Conservation (phyloP, 306 rosid species). For the Malus fusca region DNA sequence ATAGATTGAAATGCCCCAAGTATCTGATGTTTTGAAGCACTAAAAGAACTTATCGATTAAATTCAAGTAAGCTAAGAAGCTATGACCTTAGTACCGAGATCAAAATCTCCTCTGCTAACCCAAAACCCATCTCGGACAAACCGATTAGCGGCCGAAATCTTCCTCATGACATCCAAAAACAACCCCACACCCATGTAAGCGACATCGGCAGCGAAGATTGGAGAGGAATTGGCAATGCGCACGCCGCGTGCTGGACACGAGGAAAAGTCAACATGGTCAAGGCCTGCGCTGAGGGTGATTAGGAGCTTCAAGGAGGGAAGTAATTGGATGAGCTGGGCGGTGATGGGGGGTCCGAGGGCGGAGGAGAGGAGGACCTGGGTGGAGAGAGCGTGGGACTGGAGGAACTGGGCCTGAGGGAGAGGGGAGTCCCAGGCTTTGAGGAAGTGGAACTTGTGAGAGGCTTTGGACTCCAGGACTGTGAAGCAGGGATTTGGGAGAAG, state of each 20-base stretch:
- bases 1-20: no score
- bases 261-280: conserved; percentile 22
- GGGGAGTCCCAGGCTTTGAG: conserved; percentile 22
- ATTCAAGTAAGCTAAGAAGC: background rate
- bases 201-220: conserved; percentile 33
- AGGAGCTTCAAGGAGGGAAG: conserved; percentile 22
- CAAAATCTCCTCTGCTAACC: conserved; percentile 12
- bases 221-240: conserved; percentile 27
- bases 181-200: conserved; percentile 49
- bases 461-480: conserved; percentile 1
- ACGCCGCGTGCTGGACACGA: conserved; percentile 14
- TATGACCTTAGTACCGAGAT: conserved; percentile 33
- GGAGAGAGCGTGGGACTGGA: conserved; percentile 9
- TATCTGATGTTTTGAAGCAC: no score
- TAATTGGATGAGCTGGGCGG: conserved; percentile 7
- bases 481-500: background rate
- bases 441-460: conserved; percentile 17
- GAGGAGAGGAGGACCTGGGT: conserved; percentile 11
- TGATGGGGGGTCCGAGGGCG: background rate
- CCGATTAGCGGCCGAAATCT: conserved; percentile 26
- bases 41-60: no score
- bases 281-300: conserved; percentile 19
- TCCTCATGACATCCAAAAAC: conserved; percentile 37
- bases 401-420: conserved; percentile 15
- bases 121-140: conserved; percentile 17